A percentile compares a stretch with the other conserved stretches of the same genome.
phyloP scores from a whole-genome alignment of 202 grass and related monocot species.

The Cymbopogon flexuosus region DNA sequence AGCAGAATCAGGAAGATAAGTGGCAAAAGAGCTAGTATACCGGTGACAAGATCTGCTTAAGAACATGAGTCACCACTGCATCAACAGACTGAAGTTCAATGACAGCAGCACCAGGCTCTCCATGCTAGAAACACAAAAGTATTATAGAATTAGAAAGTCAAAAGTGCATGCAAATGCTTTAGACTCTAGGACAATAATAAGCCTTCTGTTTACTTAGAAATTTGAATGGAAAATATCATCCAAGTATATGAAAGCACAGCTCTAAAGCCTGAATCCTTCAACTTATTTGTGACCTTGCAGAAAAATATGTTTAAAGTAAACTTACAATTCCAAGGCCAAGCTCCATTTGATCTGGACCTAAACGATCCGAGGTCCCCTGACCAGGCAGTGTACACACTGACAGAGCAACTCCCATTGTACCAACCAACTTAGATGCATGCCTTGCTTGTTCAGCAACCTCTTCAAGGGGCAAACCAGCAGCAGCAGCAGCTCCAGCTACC shows the following conservation, averaged over 20 bases:
- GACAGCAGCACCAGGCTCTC: slow-evolving; percentile 60
- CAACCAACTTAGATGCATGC: slow-evolving; percentile 47
- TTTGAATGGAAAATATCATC: background rate
- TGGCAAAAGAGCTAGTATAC: slow-evolving; percentile 28
- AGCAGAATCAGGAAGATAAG: background rate
- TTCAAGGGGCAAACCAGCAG: slow-evolving; percentile 54
- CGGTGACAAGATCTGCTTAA: slow-evolving; percentile 55
- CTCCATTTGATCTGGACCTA: slow-evolving; percentile 63
- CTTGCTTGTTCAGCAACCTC: slow-evolving; percentile 66
- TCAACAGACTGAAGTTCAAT: slow-evolving; percentile 59
- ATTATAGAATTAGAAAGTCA: background rate
- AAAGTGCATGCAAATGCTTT: slow-evolving; percentile 1
- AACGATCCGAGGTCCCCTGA: slow-evolving; percentile 56
- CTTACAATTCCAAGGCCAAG: slow-evolving; percentile 73
- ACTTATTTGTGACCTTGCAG: background rate
- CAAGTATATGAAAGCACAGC: background rate
- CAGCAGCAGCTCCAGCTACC: slow-evolving; percentile 70
- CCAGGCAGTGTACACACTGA: slow-evolving; percentile 66
- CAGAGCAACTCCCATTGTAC: slow-evolving; percentile 65
- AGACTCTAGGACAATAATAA: background rate
- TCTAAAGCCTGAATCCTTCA: background rate
- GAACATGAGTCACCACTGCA: slow-evolving; percentile 49
- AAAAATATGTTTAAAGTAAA: background rate
- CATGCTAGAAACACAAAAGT: slow-evolving; percentile 40
- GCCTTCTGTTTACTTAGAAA: background rate